Evolutionary conservation across 2,329 filamentous ascomycete genomes (phyloP).

Genomic region (Penicillium expansum): DNA sequence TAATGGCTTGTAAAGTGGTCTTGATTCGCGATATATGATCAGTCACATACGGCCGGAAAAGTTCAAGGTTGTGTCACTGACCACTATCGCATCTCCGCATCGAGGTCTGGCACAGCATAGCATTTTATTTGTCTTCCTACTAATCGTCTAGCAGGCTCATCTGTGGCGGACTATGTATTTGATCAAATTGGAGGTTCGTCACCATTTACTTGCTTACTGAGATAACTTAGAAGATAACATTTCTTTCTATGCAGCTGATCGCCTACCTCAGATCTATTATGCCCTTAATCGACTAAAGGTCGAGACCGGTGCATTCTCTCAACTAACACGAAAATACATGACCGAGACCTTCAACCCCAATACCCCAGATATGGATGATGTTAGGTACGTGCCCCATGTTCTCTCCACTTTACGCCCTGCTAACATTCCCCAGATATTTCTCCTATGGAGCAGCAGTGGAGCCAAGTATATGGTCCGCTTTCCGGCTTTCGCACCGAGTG

Average conservation of each 20-base stretch:
- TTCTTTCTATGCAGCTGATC: slow-evolving; percentile 43
- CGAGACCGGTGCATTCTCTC: slow-evolving; percentile 60
- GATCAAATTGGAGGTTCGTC: slow-evolving; percentile 54
- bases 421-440: slow-evolving; percentile 48
- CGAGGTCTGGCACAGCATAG: slow-evolving; percentile 39
- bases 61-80: slow-evolving; percentile 72
- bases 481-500: slow-evolving; percentile 56
- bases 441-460: slow-evolving; percentile 61
- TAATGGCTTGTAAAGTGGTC: slow-evolving; percentile 46
- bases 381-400: slow-evolving; percentile 39
- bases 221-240: background rate
- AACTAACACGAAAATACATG: slow-evolving; percentile 61
- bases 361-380: slow-evolving; percentile 54
- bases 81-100: slow-evolving; percentile 63
- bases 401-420: background rate
- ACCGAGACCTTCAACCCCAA: slow-evolving; percentile 57
- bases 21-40: slow-evolving; percentile 65
- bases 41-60: slow-evolving; percentile 56
- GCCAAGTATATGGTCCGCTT: slow-evolving; percentile 56
- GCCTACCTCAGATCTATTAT: slow-evolving; percentile 55
- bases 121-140: background rate
- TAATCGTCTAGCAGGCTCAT: slow-evolving; percentile 45
- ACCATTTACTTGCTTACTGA: background rate
- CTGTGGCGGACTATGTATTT: slow-evolving; percentile 62
- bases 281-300: slow-evolving; percentile 54